Evolutionary conservation across 768 basidiomycete species (phyloP), one percentile per base, ranked within the genome.

Genomic region (Boletus sp.): DNA sequence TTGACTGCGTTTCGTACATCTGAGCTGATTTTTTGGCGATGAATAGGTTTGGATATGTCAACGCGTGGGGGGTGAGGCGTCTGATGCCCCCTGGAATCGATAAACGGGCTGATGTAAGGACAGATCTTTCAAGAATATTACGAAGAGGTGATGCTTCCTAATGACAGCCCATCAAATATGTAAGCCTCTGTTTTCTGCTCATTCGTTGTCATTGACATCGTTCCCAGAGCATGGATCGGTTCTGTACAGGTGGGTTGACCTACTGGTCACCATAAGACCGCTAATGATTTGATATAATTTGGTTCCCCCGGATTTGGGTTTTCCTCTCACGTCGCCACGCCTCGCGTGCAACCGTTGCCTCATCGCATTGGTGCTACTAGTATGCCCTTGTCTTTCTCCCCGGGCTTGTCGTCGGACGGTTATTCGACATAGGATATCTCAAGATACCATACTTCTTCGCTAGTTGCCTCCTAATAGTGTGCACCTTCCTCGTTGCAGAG

Each of bases 51-150:
- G 89, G 89, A 28, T 84, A 84, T 57, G 82, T 88, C 4, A 90
- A 88, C 61, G 80, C 85, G 0, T 89, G 87, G 86, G 88, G 89
- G 48, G 89, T 86, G 64, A 71, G 67, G 20, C 8, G 20, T 76
- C 14, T 32, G n/a, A 29, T 29, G 9, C 11, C 6, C 50, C 41
- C 48, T 28, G 15, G 5, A 24, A 35, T 5, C 8, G 3, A 39
- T 40, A n/a, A 15, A 12, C 41, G 9, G 6, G 24, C 30, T 62
- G 12, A 59, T 41, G 33, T 24, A 24, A 10, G 41, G 1, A 18
- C 50, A 90, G 87, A 78, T 84, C 20, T 90, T 90, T 68, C 90
- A 92, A 77, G 78, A 78, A 8, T 87, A 89, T 66, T 90, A 92
- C 59, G 76, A 88, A 63, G 72, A 79, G 35, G 78, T 74, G 2